phyloP scores from a whole-genome alignment of 1,139 yeast species.

The Arxiozyma slooffiae region DNA sequence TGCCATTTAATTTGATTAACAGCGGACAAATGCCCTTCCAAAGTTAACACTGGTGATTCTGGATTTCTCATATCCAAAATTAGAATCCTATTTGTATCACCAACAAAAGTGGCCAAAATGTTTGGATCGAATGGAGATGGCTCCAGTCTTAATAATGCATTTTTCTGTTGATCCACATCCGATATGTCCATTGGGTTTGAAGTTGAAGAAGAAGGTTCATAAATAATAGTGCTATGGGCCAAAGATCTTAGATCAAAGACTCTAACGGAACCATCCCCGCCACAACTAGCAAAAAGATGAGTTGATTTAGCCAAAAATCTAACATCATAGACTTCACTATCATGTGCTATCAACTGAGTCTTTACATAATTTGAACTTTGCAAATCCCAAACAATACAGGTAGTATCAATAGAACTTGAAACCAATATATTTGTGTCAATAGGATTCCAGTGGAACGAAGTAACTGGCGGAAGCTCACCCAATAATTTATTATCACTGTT shows the following conservation, averaged over 20 bases:
- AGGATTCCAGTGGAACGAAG: conserved; percentile 89
- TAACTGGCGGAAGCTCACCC: conserved; percentile 59
- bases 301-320: conserved; percentile 67
- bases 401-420: conserved; percentile 87
- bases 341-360: conserved; percentile 94
- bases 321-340: conserved; percentile 89
- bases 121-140: conserved; percentile 74
- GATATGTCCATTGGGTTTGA: background rate
- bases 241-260: conserved; percentile 81
- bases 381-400: conserved; percentile 92
- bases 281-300: conserved; percentile 82
- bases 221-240: conserved; percentile 90
- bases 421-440: conserved; percentile 62
- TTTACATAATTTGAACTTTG: conserved; percentile 62
- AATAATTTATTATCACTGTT: conserved; percentile 10
- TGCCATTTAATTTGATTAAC: conserved; percentile 80
- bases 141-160: conserved; percentile 50
- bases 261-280: conserved; percentile 91
- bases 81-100: conserved; percentile 55
- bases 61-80: conserved; percentile 83
- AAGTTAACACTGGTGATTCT: conserved; percentile 61
- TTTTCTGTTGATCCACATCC: conserved; percentile 7
- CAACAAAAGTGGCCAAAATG: conserved; percentile 73
- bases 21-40: conserved; percentile 61
- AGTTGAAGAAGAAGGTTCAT: conserved; percentile 44